Evolutionary conservation across 345 rosid genomes (phyloP).

Genomic region (Gossypium rotundifolium): DNA sequence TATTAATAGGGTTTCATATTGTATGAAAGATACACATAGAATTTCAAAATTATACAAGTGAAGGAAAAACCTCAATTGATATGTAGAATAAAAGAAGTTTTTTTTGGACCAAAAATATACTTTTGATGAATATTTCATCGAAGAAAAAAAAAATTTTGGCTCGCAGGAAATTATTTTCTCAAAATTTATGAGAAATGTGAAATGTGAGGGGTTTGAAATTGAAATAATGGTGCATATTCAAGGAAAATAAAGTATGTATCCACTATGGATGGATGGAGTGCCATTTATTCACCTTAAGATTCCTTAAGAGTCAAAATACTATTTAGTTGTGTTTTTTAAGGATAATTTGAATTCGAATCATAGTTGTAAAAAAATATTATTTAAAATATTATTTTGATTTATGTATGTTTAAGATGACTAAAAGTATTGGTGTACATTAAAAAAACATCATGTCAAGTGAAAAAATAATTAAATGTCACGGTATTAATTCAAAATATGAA

Average conservation of each 20-base stretch:
- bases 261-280: constrained; percentile 1
- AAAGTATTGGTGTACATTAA: too few relatives aligned
- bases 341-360: too few relatives aligned
- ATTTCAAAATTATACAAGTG: not conserved
- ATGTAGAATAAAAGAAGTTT: too few relatives aligned
- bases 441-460: too few relatives aligned
- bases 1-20: not conserved
- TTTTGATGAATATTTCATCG: too few relatives aligned
- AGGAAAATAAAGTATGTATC: not conserved
- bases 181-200: not conserved
- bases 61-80: not conserved
- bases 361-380: too few relatives aligned
- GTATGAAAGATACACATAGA: not conserved
- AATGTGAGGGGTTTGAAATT: not conserved
- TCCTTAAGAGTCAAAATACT: not conserved
- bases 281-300: not conserved
- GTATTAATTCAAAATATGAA: too few relatives aligned
- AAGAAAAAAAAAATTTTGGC: not conserved
- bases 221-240: not conserved
- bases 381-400: too few relatives aligned
- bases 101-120: not conserved
- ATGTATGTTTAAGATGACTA: too few relatives aligned
- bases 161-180: not conserved
- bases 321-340: too few relatives aligned
- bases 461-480: too few relatives aligned